phyloP scores from a whole-genome alignment of 192 early-diverging fungal species.

The Linnemannia exigua region DNA sequence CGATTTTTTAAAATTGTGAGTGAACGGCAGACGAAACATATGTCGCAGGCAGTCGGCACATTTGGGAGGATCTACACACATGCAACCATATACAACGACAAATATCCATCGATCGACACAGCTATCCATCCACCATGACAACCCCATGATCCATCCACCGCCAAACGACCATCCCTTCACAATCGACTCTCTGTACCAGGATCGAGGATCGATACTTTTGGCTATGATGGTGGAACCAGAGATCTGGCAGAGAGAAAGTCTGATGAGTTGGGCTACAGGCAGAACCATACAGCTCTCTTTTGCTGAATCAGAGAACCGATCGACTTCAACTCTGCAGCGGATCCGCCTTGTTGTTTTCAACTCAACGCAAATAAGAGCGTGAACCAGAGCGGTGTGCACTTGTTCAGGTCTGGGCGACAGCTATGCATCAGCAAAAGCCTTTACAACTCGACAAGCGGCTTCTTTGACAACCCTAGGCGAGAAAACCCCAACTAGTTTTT shows the following conservation, averaged over 20 bases:
- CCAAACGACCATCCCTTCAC: neutral
- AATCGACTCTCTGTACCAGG: neutral
- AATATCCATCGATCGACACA: neutral
- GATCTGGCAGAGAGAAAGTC: neutral
- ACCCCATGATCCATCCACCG: neutral
- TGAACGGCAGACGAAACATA: constrained; percentile 4
- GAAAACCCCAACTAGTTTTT: neutral
- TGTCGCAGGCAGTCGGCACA: neutral
- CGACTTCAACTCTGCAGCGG: neutral
- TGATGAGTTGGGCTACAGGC: neutral
- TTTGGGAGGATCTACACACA: neutral
- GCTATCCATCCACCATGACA: constrained; percentile 7
- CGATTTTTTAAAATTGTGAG: constrained; percentile 12
- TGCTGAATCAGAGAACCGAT: neutral
- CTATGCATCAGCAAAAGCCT: neutral
- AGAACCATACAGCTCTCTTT: neutral
- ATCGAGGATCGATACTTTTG: neutral
- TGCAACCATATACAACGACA: neutral
- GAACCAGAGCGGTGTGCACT: neutral
- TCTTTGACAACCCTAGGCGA: neutral
- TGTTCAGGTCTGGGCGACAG: neutral
- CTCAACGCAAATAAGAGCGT: neutral
- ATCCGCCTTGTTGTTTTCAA: neutral
- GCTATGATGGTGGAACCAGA: neutral
- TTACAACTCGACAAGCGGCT: neutral